Conservation (phyloP, 2,329 filamentous ascomycete species). For the Microdochium bolleyi region DNA sequence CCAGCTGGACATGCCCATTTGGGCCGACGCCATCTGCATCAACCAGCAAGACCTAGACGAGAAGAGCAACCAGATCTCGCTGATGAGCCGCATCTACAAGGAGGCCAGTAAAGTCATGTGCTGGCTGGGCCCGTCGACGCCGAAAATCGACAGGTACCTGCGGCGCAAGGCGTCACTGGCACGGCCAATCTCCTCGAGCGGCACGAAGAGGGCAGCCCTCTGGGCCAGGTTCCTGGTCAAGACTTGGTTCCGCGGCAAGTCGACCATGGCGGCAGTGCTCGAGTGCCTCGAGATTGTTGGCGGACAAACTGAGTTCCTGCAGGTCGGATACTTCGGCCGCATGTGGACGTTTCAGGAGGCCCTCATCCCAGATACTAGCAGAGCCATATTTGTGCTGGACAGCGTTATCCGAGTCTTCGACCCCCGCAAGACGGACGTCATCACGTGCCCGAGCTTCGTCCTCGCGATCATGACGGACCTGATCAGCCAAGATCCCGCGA, state of each 20-base stretch:
- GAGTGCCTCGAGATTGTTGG: neutral
- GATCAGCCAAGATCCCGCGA: neutral
- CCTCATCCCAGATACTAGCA: neutral
- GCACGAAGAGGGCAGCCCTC: neutral
- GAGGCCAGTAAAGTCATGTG: conserved; percentile 3
- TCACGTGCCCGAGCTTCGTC: neutral
- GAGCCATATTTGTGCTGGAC: neutral
- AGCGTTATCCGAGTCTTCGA: neutral
- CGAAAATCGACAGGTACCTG: neutral
- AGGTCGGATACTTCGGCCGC: neutral
- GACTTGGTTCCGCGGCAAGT: neutral
- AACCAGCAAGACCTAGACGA: conserved; percentile 5
- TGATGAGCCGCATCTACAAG: conserved; percentile 7
- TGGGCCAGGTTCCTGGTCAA: neutral
- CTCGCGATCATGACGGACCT: neutral
- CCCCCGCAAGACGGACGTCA: neutral
- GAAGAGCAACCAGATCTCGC: conserved; percentile 3
- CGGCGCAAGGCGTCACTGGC: neutral
- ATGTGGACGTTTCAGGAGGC: neutral
- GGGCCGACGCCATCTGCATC: conserved; percentile 9
- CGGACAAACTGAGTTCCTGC: neutral
- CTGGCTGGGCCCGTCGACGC: conserved; percentile 3
- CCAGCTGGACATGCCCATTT: conserved; percentile 4
- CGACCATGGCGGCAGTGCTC: neutral
- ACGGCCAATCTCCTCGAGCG: neutral